Percentiles rank a stretch among this genome's conserved stretches.
phyloP scores from a whole-genome alignment of 257 asterid genomes.

The Fraxinus pennsylvanica region DNA sequence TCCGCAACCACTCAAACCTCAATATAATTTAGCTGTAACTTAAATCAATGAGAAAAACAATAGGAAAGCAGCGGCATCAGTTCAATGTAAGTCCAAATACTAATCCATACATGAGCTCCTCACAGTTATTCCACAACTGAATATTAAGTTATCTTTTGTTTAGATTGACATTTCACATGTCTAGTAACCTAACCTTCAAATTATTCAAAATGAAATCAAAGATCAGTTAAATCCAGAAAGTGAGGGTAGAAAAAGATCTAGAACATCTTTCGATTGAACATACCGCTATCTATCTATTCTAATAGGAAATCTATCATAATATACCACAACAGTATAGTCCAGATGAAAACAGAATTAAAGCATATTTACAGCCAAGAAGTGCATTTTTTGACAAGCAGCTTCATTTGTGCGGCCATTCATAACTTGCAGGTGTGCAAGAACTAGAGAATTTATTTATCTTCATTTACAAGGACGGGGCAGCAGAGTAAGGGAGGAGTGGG shows the following conservation, averaged over 20 bases:
- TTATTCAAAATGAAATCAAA: background rate
- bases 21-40: background rate
- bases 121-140: background rate
- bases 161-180: background rate
- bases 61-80: background rate
- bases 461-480: background rate
- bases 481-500: background rate
- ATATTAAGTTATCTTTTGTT: background rate
- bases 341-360: background rate
- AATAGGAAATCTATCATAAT: background rate
- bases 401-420: background rate
- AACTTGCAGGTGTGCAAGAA: background rate
- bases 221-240: background rate
- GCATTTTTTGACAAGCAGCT: background rate
- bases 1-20: background rate
- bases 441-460: background rate
- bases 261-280: background rate
- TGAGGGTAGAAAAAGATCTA: background rate
- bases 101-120: background rate
- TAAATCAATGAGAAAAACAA: background rate
- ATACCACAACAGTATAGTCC: background rate
- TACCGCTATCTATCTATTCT: background rate
- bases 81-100: background rate
- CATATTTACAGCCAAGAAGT: background rate
- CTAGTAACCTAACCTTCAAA: background rate